Conservation (phyloP, 192 early-diverging fungal genomes). For the Chytriomyces hyalinus region DNA sequence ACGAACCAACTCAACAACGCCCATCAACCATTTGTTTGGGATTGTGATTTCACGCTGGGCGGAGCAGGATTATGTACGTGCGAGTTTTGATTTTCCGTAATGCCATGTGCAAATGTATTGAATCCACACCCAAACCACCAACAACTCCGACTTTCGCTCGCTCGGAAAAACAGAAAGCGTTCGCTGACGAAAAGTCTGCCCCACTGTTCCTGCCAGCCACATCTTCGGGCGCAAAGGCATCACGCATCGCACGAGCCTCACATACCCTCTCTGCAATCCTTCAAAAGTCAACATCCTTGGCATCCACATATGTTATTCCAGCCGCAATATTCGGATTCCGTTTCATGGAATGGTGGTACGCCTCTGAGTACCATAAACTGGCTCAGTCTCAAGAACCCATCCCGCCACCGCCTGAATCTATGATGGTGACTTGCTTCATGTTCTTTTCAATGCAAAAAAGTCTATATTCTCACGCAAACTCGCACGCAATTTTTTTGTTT, state of each 20-base stretch:
- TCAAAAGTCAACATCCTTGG: slow-evolving; percentile 37
- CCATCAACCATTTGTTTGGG: slow-evolving; percentile 82
- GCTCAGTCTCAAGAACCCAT: slow-evolving; percentile 59
- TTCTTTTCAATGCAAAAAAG: background rate
- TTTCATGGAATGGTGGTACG: slow-evolving; percentile 97
- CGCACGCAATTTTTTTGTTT: background rate
- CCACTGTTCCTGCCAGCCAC: background rate
- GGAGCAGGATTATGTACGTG: slow-evolving; percentile 78
- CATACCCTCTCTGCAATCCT: background rate
- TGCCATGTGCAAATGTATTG: background rate
- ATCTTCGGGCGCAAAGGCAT: background rate
- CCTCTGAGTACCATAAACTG: slow-evolving; percentile 76
- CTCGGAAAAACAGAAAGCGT: slow-evolving; percentile 7
- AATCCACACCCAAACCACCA: background rate
- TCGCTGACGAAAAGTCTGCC: background rate
- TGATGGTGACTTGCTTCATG: slow-evolving; percentile 54
- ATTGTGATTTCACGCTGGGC: slow-evolving; percentile 81
- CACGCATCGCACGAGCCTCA: background rate
- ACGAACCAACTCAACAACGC: slow-evolving; percentile 79
- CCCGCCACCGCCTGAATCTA: slow-evolving; percentile 71
- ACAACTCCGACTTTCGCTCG: background rate
- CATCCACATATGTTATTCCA: slow-evolving; percentile 73
- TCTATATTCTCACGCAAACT: too few species aligned
- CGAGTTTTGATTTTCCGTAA: background rate
- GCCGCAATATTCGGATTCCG: slow-evolving; percentile 92